Evolutionary conservation across 2,329 filamentous ascomycete species (phyloP).

Genomic region (Ilyonectria robusta): DNA sequence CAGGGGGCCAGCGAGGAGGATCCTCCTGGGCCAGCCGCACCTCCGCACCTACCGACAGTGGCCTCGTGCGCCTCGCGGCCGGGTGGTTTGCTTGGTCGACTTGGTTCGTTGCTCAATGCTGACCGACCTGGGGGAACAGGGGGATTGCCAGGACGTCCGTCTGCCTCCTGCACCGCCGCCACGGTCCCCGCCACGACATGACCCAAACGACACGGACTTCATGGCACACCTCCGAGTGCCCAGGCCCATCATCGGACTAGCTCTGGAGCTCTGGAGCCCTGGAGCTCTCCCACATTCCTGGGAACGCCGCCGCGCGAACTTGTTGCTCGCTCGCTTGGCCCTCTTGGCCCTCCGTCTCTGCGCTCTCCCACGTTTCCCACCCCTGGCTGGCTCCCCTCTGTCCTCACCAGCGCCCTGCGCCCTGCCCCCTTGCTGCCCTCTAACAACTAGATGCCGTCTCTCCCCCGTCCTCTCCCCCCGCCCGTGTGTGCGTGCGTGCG

Average conservation of each 20-base stretch:
- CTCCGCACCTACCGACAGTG: conserved; percentile 5
- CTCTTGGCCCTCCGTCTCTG: background rate
- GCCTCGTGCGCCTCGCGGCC: conserved; percentile 8
- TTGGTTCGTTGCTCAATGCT: background rate
- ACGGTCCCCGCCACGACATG: conserved; percentile 15
- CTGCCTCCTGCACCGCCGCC: conserved; percentile 20
- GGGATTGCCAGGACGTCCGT: background rate
- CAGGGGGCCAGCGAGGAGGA: conserved; percentile 25
- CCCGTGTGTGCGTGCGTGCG: conserved; percentile 3
- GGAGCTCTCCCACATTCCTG: conserved; percentile 5
- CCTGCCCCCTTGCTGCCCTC: conserved; percentile 13
- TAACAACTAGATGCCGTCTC: conserved; percentile 27
- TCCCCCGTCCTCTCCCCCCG: conserved; percentile 32
- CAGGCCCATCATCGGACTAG: conserved; percentile 14
- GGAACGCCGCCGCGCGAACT: background rate
- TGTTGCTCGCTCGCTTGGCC: background rate
- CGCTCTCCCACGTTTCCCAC: background rate
- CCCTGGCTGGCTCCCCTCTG: background rate
- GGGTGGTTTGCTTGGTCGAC: background rate
- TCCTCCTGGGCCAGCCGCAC: conserved; percentile 18
- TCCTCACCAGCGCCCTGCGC: conserved; percentile 4
- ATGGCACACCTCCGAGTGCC: conserved; percentile 32
- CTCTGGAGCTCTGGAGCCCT: background rate
- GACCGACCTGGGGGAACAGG: conserved; percentile 19
- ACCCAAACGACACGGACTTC: background rate